Percentiles rank a stretch among this genome's conserved stretches.
Evolutionary conservation across 441 rosid genomes (phyloP).

Genomic region (Erodium trifolium): DNA sequence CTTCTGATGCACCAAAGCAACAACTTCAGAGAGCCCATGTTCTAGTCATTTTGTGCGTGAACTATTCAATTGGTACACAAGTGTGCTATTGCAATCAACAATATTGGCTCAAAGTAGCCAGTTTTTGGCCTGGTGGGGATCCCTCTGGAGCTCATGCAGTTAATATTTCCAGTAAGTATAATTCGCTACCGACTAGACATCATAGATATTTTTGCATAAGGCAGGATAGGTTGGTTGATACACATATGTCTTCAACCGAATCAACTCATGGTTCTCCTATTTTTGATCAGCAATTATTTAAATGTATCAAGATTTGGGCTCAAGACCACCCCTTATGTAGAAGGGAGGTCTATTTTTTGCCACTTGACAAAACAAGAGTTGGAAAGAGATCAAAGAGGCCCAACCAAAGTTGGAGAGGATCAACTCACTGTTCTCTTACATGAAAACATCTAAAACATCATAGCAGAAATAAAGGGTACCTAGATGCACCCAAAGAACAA

Average conservation of each 20-base stretch:
- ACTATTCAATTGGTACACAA: neutral
- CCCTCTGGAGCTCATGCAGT: neutral
- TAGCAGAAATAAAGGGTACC: neutral
- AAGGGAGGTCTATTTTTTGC: too few relatives aligned
- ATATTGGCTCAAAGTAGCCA: neutral
- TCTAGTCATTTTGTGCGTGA: neutral
- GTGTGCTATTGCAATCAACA: neutral
- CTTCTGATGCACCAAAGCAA: conserved; percentile 1
- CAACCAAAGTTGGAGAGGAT: neutral
- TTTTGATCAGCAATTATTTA: too few relatives aligned
- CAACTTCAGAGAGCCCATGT: neutral
- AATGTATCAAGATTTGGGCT: too few relatives aligned
- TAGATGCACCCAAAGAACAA: neutral
- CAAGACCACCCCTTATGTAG: too few relatives aligned
- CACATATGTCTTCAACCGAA: too few relatives aligned
- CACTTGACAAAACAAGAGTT: too few relatives aligned
- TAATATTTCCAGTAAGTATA: neutral
- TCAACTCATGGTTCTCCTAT: too few relatives aligned
- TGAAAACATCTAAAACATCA: neutral
- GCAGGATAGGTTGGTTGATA: neutral
- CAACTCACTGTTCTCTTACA: neutral
- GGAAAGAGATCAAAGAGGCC: neutral
- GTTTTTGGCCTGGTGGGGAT: neutral
- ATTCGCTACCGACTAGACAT: neutral
- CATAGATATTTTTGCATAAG: neutral